Evolutionary conservation across 2,329 filamentous ascomycete species (phyloP), one percentile per base, ranked within the genome.

Genomic region (Penicillium sp.): DNA sequence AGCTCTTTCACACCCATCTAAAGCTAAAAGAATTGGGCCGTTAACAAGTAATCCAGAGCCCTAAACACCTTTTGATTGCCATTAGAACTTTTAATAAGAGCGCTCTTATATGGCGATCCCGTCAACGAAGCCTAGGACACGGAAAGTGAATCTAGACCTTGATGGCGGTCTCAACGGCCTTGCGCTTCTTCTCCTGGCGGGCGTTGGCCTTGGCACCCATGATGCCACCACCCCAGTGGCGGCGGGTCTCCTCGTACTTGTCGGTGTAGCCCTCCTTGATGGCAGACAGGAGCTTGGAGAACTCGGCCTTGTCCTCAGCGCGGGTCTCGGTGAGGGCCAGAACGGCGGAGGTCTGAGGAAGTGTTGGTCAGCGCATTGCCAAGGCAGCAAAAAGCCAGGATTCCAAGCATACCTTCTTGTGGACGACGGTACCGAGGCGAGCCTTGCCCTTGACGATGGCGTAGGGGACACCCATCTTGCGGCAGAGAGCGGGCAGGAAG

Each of bases 391-490:
- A 4, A 27, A 6, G 11, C 11, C 10, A n/a, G 6, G 11, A n/a
- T n/a, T 27, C 4, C 4, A 27, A 27, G 11, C 25, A 27, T 27
- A 27, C 25, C 25, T 98, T 98, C 86, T 98, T 96, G 86, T 98
- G 91, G 58, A 98, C 91, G 61, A 98, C 91, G 49, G 93, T 97
- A 62, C 93, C 93, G 65, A 98, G 87, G 77, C 93, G 85, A 60
- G 93, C 93, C 87, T 98, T 98, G 79, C 93, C 93, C 87, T 98
- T 98, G 70, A 98, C 83, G 63, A 98, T 97, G 69, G 90, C 93
- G 74, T 97, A 98, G 55, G 94, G 93, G 62, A 96, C 84, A 77
- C 94, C 94, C 91, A 98, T 98, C 87, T 98, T 98, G 76, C 91
- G 87, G 87, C 93, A 98, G 60, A 98, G 87, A 65, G 93, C 90